Evolutionary conservation across 495 filamentous ascomycete species (phyloP).

Genomic region (Hypoxylon perforatum): DNA sequence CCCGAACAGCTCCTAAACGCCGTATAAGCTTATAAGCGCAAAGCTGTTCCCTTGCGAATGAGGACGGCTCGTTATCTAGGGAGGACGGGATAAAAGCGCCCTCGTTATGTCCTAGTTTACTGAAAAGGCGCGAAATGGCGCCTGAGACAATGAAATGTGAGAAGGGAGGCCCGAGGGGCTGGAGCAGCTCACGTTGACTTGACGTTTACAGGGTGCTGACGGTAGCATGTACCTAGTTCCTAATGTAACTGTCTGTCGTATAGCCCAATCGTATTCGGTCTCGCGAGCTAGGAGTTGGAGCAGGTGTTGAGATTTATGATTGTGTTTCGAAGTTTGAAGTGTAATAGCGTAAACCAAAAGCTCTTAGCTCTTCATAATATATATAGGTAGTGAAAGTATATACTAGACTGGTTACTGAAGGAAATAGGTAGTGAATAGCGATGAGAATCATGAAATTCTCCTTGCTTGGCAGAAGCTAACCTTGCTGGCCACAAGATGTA

Average conservation of each 20-base stretch:
- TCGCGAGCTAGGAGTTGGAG: conserved; percentile 4
- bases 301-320: neutral
- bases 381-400: too few species aligned
- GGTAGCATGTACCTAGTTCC: conserved; percentile 2
- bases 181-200: conserved; percentile 7
- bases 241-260: conserved; percentile 13
- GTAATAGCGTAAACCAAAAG: too few species aligned
- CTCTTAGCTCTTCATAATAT: too few species aligned
- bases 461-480: neutral
- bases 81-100: conserved; percentile 2
- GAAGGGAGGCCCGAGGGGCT: neutral
- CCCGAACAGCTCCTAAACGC: conserved; percentile 32
- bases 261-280: conserved; percentile 29
- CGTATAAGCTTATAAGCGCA: conserved; percentile 17
- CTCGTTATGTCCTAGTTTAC: conserved; percentile 10
- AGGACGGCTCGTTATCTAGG: conserved; percentile 5
- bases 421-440: too few species aligned
- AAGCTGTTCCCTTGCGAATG: neutral
- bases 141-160: conserved; percentile 23
- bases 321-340: too few species aligned
- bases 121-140: conserved; percentile 20
- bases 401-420: too few species aligned
- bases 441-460: too few species aligned
- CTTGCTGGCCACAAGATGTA: neutral
- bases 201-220: conserved; percentile 8